Conservation (phyloP, 2,329 filamentous ascomycete species). For the Apiospora marii region DNA sequence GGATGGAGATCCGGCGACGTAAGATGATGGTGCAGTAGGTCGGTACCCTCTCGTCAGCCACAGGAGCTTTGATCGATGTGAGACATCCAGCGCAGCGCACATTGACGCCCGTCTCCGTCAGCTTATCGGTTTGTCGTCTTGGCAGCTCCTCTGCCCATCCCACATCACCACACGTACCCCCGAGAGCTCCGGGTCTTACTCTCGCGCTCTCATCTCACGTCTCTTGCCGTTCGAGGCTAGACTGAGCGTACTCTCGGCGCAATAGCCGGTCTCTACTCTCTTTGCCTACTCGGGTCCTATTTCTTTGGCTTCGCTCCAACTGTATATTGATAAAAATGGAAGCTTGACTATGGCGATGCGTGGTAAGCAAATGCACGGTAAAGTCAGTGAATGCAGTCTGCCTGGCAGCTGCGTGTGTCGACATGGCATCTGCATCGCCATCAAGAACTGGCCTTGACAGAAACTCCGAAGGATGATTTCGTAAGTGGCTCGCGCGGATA, state of each 20-base stretch:
- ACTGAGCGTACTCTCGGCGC: neutral
- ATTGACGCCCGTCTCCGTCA: neutral
- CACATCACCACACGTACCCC: neutral
- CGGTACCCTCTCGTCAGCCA: neutral
- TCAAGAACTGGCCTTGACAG: neutral
- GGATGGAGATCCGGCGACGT: neutral
- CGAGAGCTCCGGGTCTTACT: constrained; percentile 17
- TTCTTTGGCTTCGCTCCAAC: neutral
- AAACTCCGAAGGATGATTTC: constrained; percentile 2
- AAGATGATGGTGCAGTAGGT: neutral
- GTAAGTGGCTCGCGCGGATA: constrained; percentile 10
- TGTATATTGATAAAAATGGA: neutral
- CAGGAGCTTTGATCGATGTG: neutral
- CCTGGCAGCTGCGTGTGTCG: constrained; percentile 1
- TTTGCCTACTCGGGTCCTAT: constrained; percentile 15
- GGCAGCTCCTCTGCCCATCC: neutral
- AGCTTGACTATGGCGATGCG: neutral
- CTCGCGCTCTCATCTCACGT: neutral
- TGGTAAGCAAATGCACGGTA: neutral
- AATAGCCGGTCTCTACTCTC: neutral
- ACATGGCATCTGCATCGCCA: neutral
- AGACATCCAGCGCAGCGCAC: constrained; percentile 1
- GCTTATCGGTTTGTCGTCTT: constrained; percentile 11
- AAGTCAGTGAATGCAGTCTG: neutral
- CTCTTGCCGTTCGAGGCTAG: neutral